Evolutionary conservation across 768 basidiomycete genomes (phyloP), one percentile per base, ranked within the genome.

Genomic region (Leccinum aurantiacum): DNA sequence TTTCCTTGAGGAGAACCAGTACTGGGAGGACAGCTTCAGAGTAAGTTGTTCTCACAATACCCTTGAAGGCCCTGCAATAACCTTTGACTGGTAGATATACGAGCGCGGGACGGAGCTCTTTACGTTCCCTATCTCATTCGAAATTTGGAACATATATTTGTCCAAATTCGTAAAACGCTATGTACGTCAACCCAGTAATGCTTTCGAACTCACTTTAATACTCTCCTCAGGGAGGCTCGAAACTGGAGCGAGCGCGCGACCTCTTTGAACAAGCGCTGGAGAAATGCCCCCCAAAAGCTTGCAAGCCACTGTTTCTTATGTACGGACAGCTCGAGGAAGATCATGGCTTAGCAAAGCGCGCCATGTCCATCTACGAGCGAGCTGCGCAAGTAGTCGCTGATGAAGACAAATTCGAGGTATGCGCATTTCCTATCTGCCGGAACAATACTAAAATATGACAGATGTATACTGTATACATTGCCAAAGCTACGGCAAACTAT

Each of bases 11-110:
- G 96, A 98, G 72, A 96, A 98, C 76, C 86, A 94, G 65, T 99
- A 98, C 76, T 99, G 91, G 75, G 97, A 99, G 67, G 97, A 98
- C 68, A 93, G 93, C 74, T 99, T 98, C 86, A 97, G 95, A 84
- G 92, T 89, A 67, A 83, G 91, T 86, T 60, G 37, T 53, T 37
- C 9, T 15, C 24, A 19, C n/a, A 19, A 48, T 57, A 15, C 7
- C 9, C 41, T 50, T 51, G n/a, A 44, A 44, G 0, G 9, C 5
- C 6, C n/a, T 52, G 17, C 9, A 15, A 58, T 70, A 46, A 69
- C 63, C 15, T 31, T 53, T 27, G 44, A 50, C 41, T 41, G 6
- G 37, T 53, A 91, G 90, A 90, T 96, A 25, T 99, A 98, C 71
- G 97, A 98, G 72, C 88, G 95, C 25, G 97, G 97, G 51, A 93